Conservation (phyloP, 257 asterid species). For the Scutellaria galericulata region DNA sequence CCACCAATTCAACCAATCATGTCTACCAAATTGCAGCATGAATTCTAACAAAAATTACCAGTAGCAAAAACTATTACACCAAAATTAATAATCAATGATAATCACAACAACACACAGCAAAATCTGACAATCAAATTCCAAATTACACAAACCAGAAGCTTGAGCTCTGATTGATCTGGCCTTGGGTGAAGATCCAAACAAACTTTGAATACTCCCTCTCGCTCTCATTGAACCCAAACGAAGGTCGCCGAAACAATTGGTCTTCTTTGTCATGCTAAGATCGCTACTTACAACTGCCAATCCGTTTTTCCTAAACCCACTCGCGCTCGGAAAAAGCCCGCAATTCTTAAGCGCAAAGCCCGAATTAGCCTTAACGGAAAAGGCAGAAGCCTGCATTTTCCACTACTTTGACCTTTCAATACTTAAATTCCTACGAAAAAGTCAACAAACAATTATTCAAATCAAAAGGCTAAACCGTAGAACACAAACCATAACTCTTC, state of each 20-base stretch:
- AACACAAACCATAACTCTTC: constrained; percentile 9
- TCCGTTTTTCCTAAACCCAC: constrained; percentile 8
- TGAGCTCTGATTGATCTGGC: constrained; percentile 49
- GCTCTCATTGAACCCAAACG: constrained; percentile 28
- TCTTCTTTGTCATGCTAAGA: constrained; percentile 15
- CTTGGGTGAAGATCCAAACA: constrained; percentile 34
- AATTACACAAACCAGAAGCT: constrained; percentile 49
- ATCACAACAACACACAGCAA: not conserved
- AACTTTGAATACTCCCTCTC: constrained; percentile 33
- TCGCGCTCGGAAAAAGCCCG: constrained; percentile 4
- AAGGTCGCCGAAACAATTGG: constrained; percentile 3
- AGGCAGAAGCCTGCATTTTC: constrained; percentile 69
- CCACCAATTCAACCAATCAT: not conserved
- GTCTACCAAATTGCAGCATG: not conserved
- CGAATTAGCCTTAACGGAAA: constrained; percentile 45
- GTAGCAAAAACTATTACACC: not conserved
- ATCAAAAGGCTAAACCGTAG: constrained; percentile 29
- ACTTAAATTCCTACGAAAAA: constrained; percentile 31
- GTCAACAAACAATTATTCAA: constrained; percentile 44
- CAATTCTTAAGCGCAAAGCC: constrained; percentile 8
- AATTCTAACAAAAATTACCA: not conserved
- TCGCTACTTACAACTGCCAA: not conserved
- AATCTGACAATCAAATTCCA: not conserved
- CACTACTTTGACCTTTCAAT: constrained; percentile 41
- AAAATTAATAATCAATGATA: not conserved